These are phyloP conservation scores for Podila minutissima DNA, from an alignment of 192 early-diverging fungal genomes.

Conservation along the genomic window DNA sequence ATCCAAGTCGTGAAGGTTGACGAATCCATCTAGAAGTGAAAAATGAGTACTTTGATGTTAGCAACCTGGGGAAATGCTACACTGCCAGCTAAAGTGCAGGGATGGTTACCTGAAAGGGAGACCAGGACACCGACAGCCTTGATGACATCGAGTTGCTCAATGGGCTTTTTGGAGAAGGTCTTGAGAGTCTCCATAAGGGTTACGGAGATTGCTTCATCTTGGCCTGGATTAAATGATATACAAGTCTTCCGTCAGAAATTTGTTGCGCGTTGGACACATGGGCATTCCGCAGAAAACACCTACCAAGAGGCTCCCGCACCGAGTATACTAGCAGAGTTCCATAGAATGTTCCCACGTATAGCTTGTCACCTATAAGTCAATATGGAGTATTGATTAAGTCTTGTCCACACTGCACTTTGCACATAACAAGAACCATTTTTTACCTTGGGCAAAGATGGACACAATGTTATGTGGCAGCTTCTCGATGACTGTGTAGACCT, in stretches of 20 bases:
- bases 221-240: conserved; percentile 19
- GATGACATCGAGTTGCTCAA: conserved; percentile 80
- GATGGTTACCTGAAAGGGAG: conserved; percentile 60
- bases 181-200: conserved; percentile 73
- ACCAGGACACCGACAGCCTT: conserved; percentile 79
- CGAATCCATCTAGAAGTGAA: conserved; percentile 65
- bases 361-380: conserved; percentile 66
- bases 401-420: too few species aligned
- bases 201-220: conserved; percentile 62
- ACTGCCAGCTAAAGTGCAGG: not conserved
- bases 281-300: conserved; percentile 8
- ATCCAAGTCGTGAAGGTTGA: conserved; percentile 79
- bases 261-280: not conserved
- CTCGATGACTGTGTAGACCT: conserved; percentile 76
- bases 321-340: conserved; percentile 78
- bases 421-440: not conserved
- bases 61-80: not conserved
- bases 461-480: conserved; percentile 77
- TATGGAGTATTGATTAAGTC: too few species aligned
- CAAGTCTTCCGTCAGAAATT: not conserved
- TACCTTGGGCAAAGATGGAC: conserved; percentile 74
- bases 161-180: conserved; percentile 72
- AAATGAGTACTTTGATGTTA: not conserved
- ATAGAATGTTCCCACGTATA: conserved; percentile 74
- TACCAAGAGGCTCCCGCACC: conserved; percentile 67